Evolutionary conservation across 352 stramenopile species (phyloP), one percentile per base, ranked within the genome.

Genomic region (Phytophthora palmivora): DNA sequence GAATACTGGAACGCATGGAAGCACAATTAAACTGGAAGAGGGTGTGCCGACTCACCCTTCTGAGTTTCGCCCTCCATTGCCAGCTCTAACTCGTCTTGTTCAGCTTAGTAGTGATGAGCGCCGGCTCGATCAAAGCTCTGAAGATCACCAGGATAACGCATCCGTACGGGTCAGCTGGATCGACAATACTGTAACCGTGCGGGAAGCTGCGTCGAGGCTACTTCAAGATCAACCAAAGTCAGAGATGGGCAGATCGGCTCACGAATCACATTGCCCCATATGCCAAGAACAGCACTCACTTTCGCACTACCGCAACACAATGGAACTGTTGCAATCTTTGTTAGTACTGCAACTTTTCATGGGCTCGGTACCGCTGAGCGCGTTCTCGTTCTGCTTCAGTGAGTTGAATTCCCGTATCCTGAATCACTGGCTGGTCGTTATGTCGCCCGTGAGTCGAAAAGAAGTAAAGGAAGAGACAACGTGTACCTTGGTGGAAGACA

Each of bases 311-410:
- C 30, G 32, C 12, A 24, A 52, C 8, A 54, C 33, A 22, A 48
- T 47, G 8, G 53, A 48, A 12, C 8, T 26, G 7, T 18, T 61
- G 8, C 32, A 47, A 8, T 2, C 21, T 16, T 18, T 61, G 53
- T 19, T 54, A 11, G 1, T 61, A 14, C n/a, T 61, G 2, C 53
- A 39, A 14, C 6, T 41, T 12, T 61, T 54, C 11, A 12, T 54
- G 42, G 1, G 43, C 24, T 47, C 15, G 2, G 36, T 34, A 0
- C 33, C 42, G 26, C 6, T 46, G 26, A 34, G 42, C 11, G 42
- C n/a, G 14, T 61, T 53, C 14, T 53, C 53, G 4, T 61, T 61
- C 26, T 52, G 41, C 34, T 54, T 61, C 24, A 19, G n/a, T 6
- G 12, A 44, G 42, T 34, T 53, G 42, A 32, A 47, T 16, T 39